Base-by-base conservation (phyloP, 2,329 filamentous ascomycete genomes). In the Penicillium concentricum region DNA sequence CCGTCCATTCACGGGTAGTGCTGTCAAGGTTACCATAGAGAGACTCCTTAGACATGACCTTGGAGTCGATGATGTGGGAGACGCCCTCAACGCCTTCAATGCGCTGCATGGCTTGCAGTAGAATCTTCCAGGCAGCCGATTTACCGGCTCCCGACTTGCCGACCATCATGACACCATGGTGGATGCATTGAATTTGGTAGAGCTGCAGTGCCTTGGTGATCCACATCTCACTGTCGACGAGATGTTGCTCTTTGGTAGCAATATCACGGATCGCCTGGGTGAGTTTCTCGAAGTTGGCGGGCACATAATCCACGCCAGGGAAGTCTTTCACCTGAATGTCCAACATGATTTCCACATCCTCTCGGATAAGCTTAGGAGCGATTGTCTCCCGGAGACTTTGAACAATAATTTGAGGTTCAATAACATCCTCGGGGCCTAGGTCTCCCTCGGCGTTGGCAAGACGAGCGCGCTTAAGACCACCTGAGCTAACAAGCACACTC, bases 91-190 rank as follows among this genome's bases (percentile, higher is more conserved):
- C 83, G 24, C 88, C 88, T 73, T 99, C 94, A 15, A 96, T 90
- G 67, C 89, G 87, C 68, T 97, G 93, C 57, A 99, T 78, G 16
- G 95, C 94, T 68, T 95, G 90, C 20, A 99, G 83, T 50, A 99
- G 82, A 41, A 96, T 86, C 69, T 90, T 92, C 94, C 95, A 99
- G 5, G 94, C 90, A 2, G 90, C 87, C 39, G 94, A 97, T 78
- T 99, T 99, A 71, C 95, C 95, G 44, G 93, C 89, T n/a, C 95
- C 94, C 30, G 95, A 97, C 70, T 91, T 92, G 61, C 94, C 94
- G 10, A 99, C 94, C 94, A 99, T 97, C 95, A 99, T 99, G 28
- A 99, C 94, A 88, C 94, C 94, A 67, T 99, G 94, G 70, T 99
- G 94, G 57, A 99, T 92, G 63, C 88, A 90, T 75, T 97, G 94